Conservation (phyloP, 139 green algal genomes). For the Coelastrella sp. region DNA sequence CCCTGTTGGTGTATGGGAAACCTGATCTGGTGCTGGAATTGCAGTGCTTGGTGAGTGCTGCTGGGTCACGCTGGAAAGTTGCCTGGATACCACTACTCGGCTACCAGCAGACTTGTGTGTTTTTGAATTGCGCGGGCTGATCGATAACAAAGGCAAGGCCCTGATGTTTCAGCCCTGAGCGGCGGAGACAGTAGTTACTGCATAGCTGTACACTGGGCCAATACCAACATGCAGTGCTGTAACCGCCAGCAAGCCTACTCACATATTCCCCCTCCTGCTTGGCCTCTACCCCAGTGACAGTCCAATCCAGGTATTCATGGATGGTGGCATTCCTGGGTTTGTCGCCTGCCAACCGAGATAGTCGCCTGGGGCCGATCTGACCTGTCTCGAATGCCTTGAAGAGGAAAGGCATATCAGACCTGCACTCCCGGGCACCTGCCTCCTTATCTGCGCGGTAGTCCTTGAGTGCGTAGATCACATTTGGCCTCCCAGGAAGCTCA, state of each 20-base stretch:
- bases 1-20: too few relatives aligned
- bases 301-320: constrained; percentile 97
- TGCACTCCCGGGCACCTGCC: constrained; percentile 50
- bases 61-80: too few relatives aligned
- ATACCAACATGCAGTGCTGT: neutral
- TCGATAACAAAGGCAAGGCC: too few relatives aligned
- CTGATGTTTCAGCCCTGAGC: too few relatives aligned
- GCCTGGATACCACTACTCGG: too few relatives aligned
- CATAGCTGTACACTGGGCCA: too few relatives aligned
- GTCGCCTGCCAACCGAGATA: constrained; percentile 71
- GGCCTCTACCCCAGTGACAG: constrained; percentile 80
- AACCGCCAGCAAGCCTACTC: neutral
- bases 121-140: too few relatives aligned
- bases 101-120: too few relatives aligned
- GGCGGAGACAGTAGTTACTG: too few relatives aligned
- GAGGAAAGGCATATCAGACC: constrained; percentile 85
- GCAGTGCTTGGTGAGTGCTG: too few relatives aligned
- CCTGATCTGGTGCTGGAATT: too few relatives aligned
- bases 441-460: constrained; percentile 20
- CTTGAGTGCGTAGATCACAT: constrained; percentile 70
- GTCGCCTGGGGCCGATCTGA: constrained; percentile 73
- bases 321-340: constrained; percentile 88
- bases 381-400: constrained; percentile 94
- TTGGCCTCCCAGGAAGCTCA: constrained; percentile 80
- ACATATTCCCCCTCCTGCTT: constrained; percentile 69